Evolutionary conservation across 1,139 yeast species (phyloP).

Genomic region (Candida sp.): DNA sequence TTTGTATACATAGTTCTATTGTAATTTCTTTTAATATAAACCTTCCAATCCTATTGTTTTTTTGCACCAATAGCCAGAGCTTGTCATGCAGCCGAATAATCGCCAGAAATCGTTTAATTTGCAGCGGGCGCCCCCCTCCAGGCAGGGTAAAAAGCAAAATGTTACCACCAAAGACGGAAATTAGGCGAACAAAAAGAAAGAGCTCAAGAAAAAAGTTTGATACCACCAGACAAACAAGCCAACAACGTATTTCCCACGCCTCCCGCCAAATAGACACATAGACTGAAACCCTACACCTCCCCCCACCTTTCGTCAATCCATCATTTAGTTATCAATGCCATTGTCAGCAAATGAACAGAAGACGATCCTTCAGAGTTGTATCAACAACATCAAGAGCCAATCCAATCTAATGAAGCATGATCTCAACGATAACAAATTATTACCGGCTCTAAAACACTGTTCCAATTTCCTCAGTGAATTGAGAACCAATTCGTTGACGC

Average conservation of each 20-base stretch:
- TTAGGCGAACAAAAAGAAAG: background rate
- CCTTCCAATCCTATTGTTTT: background rate
- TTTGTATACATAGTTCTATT: background rate
- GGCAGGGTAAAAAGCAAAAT: background rate
- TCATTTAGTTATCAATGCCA: constrained; percentile 6
- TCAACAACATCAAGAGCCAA: constrained; percentile 68
- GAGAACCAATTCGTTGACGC: constrained; percentile 75
- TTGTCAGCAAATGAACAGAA: constrained; percentile 15
- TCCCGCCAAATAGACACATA: background rate
- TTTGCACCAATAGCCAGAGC: background rate
- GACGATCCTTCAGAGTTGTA: constrained; percentile 49
- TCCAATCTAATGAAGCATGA: constrained; percentile 78
- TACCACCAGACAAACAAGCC: background rate
- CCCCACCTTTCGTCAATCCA: background rate
- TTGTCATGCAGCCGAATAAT: background rate
- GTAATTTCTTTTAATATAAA: constrained; percentile 1
- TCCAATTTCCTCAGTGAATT: constrained; percentile 83
- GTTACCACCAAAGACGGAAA: background rate
- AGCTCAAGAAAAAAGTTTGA: background rate
- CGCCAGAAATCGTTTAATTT: background rate
- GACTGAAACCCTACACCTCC: too few species aligned
- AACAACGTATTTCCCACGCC: background rate
- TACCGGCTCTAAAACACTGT: constrained; percentile 91
- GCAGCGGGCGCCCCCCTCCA: background rate
- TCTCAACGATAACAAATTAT: constrained; percentile 69